Conservation (phyloP, 495 filamentous ascomycete species). For the Lasiosphaeria miniovina region DNA sequence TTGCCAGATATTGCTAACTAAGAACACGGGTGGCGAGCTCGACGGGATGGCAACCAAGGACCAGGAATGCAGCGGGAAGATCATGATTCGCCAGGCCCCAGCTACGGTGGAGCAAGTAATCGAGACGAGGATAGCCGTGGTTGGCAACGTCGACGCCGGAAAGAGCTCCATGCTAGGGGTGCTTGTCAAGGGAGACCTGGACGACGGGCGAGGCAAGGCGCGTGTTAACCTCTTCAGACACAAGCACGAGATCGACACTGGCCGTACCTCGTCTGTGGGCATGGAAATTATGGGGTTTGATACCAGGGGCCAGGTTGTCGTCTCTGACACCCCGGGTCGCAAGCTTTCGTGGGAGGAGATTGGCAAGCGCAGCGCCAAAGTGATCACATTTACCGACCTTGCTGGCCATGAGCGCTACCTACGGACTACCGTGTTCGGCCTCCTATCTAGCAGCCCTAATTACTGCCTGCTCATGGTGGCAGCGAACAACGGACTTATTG, state of each 20-base stretch:
- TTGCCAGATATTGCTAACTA: slow-evolving; percentile 76
- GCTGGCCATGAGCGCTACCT: slow-evolving; percentile 95
- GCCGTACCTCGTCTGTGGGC: slow-evolving; percentile 91
- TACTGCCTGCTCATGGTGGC: slow-evolving; percentile 99
- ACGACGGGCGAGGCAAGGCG: slow-evolving; percentile 91
- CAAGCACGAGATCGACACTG: slow-evolving; percentile 95
- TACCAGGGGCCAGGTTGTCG: slow-evolving; percentile 78
- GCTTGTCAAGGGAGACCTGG: slow-evolving; percentile 89
- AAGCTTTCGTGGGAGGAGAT: slow-evolving; percentile 95
- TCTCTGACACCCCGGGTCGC: slow-evolving; percentile 70
- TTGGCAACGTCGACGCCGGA: slow-evolving; percentile 96
- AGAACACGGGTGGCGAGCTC: slow-evolving; percentile 78
- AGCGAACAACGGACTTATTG: slow-evolving; percentile 94
- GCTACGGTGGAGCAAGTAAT: slow-evolving; percentile 79
- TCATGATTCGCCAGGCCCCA: slow-evolving; percentile 75
- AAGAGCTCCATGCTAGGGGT: slow-evolving; percentile 98
- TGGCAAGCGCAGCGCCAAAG: slow-evolving; percentile 89
- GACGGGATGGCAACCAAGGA: slow-evolving; percentile 69
- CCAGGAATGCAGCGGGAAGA: slow-evolving; percentile 70
- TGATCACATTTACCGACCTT: slow-evolving; percentile 94
- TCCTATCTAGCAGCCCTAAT: slow-evolving; percentile 92
- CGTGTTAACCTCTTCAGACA: slow-evolving; percentile 96
- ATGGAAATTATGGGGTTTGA: slow-evolving; percentile 99
- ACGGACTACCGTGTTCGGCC: slow-evolving; percentile 92
- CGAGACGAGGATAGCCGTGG: slow-evolving; percentile 95